Conservation (phyloP, 2,329 filamentous ascomycete genomes). For the Drechslerella stenobrocha region DNA sequence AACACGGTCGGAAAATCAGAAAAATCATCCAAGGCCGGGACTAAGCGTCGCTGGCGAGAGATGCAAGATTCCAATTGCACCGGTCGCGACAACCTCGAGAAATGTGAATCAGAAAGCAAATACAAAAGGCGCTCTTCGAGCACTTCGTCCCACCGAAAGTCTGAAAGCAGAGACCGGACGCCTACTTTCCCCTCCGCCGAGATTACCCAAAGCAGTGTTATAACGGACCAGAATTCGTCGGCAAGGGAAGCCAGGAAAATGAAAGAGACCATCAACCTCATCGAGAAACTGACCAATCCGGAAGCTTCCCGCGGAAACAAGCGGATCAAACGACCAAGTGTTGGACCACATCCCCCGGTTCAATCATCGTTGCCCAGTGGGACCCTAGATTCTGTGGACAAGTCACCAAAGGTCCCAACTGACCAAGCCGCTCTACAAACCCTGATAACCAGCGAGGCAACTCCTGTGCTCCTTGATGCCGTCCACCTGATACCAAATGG, state of each 20-base stretch:
- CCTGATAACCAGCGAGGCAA: constrained; percentile 28
- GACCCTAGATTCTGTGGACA: constrained; percentile 44
- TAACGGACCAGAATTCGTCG: constrained; percentile 65
- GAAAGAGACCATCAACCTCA: constrained; percentile 52
- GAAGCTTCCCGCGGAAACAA: constrained; percentile 50
- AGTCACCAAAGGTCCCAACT: constrained; percentile 33
- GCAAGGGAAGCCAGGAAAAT: constrained; percentile 57
- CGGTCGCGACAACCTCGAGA: constrained; percentile 68
- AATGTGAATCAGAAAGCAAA: constrained; percentile 62
- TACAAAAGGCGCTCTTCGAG: constrained; percentile 61
- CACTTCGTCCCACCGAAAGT: constrained; percentile 65
- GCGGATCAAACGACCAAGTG: constrained; percentile 51
- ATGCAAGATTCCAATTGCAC: constrained; percentile 56
- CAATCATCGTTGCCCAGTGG: constrained; percentile 20
- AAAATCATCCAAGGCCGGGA: constrained; percentile 62
- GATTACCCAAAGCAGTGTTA: constrained; percentile 58
- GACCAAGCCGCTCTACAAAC: constrained; percentile 33
- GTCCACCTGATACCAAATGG: constrained; percentile 43
- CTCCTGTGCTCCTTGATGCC: constrained; percentile 46
- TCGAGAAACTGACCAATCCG: constrained; percentile 52
- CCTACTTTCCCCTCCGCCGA: constrained; percentile 58
- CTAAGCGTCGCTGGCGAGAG: constrained; percentile 58
- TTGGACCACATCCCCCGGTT: constrained; percentile 34
- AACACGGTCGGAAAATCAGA: constrained; percentile 47
- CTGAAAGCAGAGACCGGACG: constrained; percentile 68